These are phyloP conservation scores for Mycena galopus DNA, from an alignment of 768 basidiomycete genomes.

Conservation along the genomic window DNA sequence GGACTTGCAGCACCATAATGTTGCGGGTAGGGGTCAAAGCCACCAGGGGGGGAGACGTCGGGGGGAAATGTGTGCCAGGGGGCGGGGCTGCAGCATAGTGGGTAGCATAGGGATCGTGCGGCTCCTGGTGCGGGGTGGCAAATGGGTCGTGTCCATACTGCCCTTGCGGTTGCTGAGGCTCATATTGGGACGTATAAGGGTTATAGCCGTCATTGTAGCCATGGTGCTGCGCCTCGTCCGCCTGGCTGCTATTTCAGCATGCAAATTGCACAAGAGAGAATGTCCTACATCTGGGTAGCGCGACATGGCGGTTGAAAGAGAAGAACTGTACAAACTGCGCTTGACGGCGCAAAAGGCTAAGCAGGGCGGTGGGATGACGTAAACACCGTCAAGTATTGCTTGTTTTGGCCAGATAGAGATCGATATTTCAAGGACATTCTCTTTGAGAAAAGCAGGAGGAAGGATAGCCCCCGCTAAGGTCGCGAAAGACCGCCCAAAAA, in stretches of 20 bases:
- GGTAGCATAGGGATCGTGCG: slow-evolving; percentile 43
- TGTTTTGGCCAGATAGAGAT: too few species aligned
- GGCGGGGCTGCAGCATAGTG: slow-evolving; percentile 46
- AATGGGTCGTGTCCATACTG: slow-evolving; percentile 36
- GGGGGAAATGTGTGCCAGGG: slow-evolving; percentile 29
- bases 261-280: neutral
- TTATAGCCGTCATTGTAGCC: slow-evolving; percentile 79
- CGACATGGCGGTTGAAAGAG: slow-evolving; percentile 44
- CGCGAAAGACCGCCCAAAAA: too few species aligned
- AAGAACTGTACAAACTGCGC: slow-evolving; percentile 17
- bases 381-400: neutral
- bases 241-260: slow-evolving; percentile 47
- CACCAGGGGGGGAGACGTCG: slow-evolving; percentile 9
- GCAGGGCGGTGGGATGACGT: slow-evolving; percentile 14
- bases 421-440: too few species aligned
- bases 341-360: slow-evolving; percentile 3
- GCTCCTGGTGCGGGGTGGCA: slow-evolving; percentile 38
- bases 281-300: slow-evolving; percentile 49
- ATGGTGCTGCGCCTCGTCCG: slow-evolving; percentile 73
- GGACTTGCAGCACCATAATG: slow-evolving; percentile 45
- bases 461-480: too few species aligned
- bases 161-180: slow-evolving; percentile 50
- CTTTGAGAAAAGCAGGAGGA: too few species aligned
- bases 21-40: slow-evolving; percentile 53
- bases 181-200: slow-evolving; percentile 61